phyloP scores from a whole-genome alignment of 176 grass and related monocot genomes.

The Elymus sibiricus region DNA sequence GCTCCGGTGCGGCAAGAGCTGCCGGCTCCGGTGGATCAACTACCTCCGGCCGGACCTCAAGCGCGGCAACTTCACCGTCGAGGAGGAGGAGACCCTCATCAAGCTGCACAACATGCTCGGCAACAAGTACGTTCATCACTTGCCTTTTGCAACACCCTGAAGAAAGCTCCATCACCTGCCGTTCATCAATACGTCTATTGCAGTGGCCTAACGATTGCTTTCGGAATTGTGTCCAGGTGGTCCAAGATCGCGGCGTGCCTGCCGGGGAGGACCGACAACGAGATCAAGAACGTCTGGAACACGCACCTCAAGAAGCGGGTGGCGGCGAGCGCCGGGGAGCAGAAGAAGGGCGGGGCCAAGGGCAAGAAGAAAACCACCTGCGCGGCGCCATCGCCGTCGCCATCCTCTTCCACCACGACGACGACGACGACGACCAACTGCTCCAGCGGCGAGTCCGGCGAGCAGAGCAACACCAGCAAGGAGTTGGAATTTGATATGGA shows the following conservation, averaged over 20 bases:
- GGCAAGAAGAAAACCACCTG: constrained; percentile 15
- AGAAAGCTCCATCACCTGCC: no score
- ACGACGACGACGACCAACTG: constrained; percentile 18
- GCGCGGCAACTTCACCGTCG: constrained; percentile 79
- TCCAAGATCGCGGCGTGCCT: constrained; percentile 84
- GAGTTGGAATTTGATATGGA: background rate
- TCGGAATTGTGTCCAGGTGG: constrained; percentile 43
- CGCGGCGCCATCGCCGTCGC: background rate
- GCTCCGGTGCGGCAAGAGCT: constrained; percentile 94
- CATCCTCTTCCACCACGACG: constrained; percentile 26
- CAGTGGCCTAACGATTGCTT: background rate
- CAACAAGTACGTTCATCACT: constrained; percentile 57
- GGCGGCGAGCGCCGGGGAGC: background rate
- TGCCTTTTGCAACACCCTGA: background rate
- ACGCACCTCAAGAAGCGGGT: constrained; percentile 85
- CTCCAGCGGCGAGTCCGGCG: constrained; percentile 40
- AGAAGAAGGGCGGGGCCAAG: constrained; percentile 7
- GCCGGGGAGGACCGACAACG: constrained; percentile 93
- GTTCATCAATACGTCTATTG: constrained; percentile 28
- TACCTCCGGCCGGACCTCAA: constrained; percentile 93
- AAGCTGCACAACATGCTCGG: constrained; percentile 68
- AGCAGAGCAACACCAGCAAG: constrained; percentile 47
- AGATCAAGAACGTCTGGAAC: constrained; percentile 99
- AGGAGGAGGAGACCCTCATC: constrained; percentile 75
- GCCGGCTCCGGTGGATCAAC: constrained; percentile 93